phyloP scores from a whole-genome alignment of 805 yeast species.

The Lipomyces spencermartinsiae region DNA sequence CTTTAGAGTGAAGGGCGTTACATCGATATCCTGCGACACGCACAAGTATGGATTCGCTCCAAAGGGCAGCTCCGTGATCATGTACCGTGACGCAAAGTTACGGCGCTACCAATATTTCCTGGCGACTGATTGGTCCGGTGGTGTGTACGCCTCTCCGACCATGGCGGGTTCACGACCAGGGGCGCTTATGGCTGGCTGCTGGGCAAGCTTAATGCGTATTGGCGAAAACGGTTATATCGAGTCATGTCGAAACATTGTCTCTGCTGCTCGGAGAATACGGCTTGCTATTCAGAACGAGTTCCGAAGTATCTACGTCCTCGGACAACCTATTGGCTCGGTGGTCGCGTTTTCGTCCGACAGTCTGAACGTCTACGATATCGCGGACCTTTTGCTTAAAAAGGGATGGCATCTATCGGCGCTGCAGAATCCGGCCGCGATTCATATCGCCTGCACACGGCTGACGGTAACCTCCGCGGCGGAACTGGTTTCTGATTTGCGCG shows the following conservation, averaged over 20 bases:
- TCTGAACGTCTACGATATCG: slow-evolving; percentile 76
- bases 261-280: slow-evolving; percentile 66
- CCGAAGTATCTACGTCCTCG: slow-evolving; percentile 70
- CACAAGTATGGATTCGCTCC: slow-evolving; percentile 99
- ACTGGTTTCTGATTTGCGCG: slow-evolving; percentile 53
- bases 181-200: slow-evolving; percentile 95
- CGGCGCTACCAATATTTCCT: slow-evolving; percentile 86
- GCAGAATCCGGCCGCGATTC: slow-evolving; percentile 90
- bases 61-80: slow-evolving; percentile 89
- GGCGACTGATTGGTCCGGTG: slow-evolving; percentile 88
- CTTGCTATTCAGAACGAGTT: slow-evolving; percentile 52
- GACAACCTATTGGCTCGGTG: slow-evolving; percentile 86
- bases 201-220: slow-evolving; percentile 86
- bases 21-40: slow-evolving; percentile 98
- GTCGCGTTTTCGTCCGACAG: slow-evolving; percentile 70
- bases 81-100: slow-evolving; percentile 76
- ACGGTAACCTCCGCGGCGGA: slow-evolving; percentile 67
- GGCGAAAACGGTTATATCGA: slow-evolving; percentile 84
- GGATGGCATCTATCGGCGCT: slow-evolving; percentile 93
- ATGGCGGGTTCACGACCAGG: slow-evolving; percentile 98
- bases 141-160: slow-evolving; percentile 95
- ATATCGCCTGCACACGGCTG: slow-evolving; percentile 82
- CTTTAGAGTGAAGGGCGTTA: slow-evolving; percentile 85
- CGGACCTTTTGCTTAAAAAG: slow-evolving; percentile 65
- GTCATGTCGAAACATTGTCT: slow-evolving; percentile 69